phyloP scores from a whole-genome alignment of 257 asterid genomes.

The Solanum gracilifrons region DNA sequence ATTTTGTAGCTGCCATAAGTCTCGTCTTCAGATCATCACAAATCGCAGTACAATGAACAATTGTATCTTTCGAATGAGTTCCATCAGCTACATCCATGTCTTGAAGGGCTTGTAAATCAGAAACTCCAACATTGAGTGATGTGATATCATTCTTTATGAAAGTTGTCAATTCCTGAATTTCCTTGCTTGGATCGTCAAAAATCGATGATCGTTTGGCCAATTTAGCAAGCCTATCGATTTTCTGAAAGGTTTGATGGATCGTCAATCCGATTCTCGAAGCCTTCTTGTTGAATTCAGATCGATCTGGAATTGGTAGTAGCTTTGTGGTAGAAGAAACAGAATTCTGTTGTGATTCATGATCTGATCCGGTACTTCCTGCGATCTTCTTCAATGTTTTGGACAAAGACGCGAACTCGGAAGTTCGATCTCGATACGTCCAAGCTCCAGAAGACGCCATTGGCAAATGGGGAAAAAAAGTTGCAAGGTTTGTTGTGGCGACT shows the following conservation, averaged over 20 bases:
- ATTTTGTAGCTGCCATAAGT: constrained; percentile 68
- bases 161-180: constrained; percentile 63
- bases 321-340: background rate
- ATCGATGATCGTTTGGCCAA: constrained; percentile 67
- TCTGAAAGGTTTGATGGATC: constrained; percentile 68
- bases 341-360: background rate
- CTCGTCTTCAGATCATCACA: constrained; percentile 77
- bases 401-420: constrained; percentile 46
- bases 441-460: constrained; percentile 34
- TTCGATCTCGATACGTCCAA: constrained; percentile 46
- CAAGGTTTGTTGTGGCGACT: background rate
- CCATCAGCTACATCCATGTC: constrained; percentile 45
- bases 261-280: constrained; percentile 62
- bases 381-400: constrained; percentile 37
- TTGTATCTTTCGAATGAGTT: constrained; percentile 55
- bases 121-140: constrained; percentile 48
- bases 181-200: constrained; percentile 78
- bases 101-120: constrained; percentile 62
- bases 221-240: constrained; percentile 58
- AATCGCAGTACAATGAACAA: constrained; percentile 68
- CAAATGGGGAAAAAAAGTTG: background rate
- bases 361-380: constrained; percentile 6
- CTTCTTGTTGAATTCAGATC: constrained; percentile 65
- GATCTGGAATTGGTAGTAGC: constrained; percentile 23
- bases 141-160: constrained; percentile 66